Conservation (phyloP, 768 basidiomycete species). For the Panaeolus cyanescens region DNA sequence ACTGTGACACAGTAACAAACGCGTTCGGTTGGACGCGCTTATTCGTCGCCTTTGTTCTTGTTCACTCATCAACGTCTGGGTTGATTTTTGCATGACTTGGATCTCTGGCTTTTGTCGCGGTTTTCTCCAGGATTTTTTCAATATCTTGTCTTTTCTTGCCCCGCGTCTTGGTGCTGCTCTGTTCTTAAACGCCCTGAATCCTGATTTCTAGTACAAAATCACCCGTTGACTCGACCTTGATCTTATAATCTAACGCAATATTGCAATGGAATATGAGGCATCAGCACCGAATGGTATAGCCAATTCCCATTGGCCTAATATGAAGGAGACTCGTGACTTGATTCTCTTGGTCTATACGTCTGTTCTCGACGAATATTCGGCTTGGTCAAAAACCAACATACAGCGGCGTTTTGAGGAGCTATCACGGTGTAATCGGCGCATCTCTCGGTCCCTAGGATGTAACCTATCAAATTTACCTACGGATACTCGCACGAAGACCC, state of each 20-base stretch:
- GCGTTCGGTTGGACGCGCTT: background rate
- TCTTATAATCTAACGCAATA: background rate
- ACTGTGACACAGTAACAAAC: background rate
- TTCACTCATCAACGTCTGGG: background rate
- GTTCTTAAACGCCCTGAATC: too few relatives aligned
- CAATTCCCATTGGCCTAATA: background rate
- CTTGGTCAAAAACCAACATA: slow-evolving; percentile 11
- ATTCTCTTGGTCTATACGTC: slow-evolving; percentile 2
- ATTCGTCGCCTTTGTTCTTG: background rate
- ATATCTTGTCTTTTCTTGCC: too few relatives aligned
- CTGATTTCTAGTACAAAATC: too few relatives aligned
- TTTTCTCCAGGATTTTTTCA: background rate
- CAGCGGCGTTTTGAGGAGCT: background rate
- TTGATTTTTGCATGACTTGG: background rate
- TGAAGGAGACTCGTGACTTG: background rate
- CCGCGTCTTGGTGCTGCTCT: too few relatives aligned
- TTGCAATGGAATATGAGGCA: background rate
- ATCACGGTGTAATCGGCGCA: background rate
- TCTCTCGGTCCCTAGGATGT: background rate
- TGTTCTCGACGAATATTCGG: slow-evolving; percentile 13
- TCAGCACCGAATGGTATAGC: background rate
- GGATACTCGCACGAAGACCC: too few relatives aligned
- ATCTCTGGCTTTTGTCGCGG: background rate
- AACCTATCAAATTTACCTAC: too few relatives aligned
- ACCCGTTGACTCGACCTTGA: background rate